Conservation (phyloP, 1,284 basidiomycete genomes). For the Apiotrichum brassicae region DNA sequence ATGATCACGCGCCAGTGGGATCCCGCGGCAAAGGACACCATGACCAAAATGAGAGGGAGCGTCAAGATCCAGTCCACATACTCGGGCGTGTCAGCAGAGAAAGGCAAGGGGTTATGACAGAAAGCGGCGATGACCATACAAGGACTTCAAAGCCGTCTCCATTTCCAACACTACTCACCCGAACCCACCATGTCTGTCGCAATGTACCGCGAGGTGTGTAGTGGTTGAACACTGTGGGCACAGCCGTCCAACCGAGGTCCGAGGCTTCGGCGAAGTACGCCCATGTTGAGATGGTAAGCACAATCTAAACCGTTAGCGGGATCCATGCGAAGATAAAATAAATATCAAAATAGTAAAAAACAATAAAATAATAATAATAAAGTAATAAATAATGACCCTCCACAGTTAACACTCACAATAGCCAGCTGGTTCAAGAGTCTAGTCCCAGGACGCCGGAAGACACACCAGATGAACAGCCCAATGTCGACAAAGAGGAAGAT, state of each 20-base stretch:
- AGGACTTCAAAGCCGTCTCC: too few species aligned
- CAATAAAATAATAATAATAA: neutral
- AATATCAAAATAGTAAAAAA: neutral
- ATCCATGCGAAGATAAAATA: neutral
- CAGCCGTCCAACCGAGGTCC: slow-evolving; percentile 54
- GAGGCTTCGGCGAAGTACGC: slow-evolving; percentile 58
- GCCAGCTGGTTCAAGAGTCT: slow-evolving; percentile 53
- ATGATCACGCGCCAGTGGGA: slow-evolving; percentile 55
- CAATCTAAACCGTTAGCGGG: slow-evolving; percentile 27
- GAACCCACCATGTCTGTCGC: slow-evolving; percentile 55
- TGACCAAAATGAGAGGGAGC: slow-evolving; percentile 55
- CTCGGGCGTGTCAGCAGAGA: slow-evolving; percentile 21
- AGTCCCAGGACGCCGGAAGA: slow-evolving; percentile 47
- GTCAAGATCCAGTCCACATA: slow-evolving; percentile 57
- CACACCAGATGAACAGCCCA: slow-evolving; percentile 46
- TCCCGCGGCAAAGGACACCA: slow-evolving; percentile 53
- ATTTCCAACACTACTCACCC: slow-evolving; percentile 7
- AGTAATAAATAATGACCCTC: neutral
- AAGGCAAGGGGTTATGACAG: too few species aligned
- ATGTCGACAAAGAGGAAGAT: slow-evolving; percentile 50
- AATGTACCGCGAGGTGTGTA: slow-evolving; percentile 31
- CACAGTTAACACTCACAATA: slow-evolving; percentile 23
- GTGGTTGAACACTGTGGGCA: slow-evolving; percentile 52
- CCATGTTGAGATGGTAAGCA: slow-evolving; percentile 50
- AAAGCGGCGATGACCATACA: too few species aligned